Evolutionary conservation across 106 monocot genomes (phyloP).

Genomic region (Dendrobium catenatum): DNA sequence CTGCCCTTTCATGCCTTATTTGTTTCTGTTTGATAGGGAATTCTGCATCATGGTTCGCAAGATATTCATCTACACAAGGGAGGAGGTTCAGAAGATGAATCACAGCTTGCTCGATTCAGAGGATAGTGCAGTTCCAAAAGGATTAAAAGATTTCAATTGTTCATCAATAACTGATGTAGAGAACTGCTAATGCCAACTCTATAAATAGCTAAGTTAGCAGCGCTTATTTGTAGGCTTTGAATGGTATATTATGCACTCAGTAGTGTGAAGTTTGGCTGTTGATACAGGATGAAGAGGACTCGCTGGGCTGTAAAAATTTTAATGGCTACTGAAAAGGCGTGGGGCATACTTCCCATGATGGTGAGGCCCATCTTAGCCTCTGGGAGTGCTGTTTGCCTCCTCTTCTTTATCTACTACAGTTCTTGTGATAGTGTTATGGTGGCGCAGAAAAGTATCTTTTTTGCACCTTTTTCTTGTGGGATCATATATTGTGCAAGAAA

Average conservation of each 20-base stretch:
- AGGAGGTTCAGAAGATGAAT: conserved; percentile 15
- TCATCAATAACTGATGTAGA: neutral
- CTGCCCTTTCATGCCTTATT: neutral
- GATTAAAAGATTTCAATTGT: neutral
- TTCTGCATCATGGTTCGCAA: conserved; percentile 18
- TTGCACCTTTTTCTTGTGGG: neutral
- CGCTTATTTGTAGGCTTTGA: neutral
- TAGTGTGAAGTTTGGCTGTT: neutral
- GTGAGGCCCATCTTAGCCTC: neutral
- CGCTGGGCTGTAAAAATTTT: too few relatives aligned
- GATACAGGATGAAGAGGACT: neutral
- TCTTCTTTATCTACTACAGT: neutral
- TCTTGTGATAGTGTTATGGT: neutral
- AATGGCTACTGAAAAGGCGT: neutral
- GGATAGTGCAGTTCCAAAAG: conserved; percentile 3
- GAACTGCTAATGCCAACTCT: neutral
- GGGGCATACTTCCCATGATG: neutral
- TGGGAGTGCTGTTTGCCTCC: neutral
- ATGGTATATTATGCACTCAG: neutral
- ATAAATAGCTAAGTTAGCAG: neutral
- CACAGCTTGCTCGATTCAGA: neutral
- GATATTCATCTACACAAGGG: conserved; percentile 10
- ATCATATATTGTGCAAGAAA: neutral
- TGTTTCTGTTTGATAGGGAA: neutral
- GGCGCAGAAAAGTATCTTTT: neutral